Evolutionary conservation across 176 grass and related monocot species (phyloP).

Genomic region (Aegilops sharonensis): DNA sequence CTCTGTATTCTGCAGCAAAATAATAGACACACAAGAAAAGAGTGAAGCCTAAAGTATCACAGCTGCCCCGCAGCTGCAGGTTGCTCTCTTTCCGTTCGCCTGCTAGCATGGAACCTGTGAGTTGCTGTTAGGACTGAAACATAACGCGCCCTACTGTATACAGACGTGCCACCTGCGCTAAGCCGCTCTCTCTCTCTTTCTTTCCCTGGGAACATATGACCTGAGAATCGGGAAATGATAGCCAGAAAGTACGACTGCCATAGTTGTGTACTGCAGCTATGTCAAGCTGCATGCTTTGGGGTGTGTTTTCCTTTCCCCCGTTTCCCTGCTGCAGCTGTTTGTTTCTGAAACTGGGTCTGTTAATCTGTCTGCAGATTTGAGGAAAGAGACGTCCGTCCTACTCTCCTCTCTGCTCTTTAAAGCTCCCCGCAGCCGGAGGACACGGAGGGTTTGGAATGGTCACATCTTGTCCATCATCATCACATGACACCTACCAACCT

Average conservation of each 20-base stretch:
- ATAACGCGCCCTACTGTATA: neutral
- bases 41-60: slow-evolving; percentile 17
- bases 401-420: neutral
- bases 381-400: neutral
- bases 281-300: neutral
- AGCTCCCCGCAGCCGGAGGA: neutral
- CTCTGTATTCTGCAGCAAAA: slow-evolving; percentile 11
- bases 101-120: slow-evolving; percentile 30
- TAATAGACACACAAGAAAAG: slow-evolving; percentile 26
- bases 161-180: neutral
- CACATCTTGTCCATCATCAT: neutral
- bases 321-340: neutral
- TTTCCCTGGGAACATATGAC: neutral
- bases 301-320: neutral
- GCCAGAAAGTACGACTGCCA: neutral
- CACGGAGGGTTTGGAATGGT: neutral
- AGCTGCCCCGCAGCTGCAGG: neutral
- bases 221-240: neutral
- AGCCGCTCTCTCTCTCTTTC: neutral
- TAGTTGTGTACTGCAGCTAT: neutral
- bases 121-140: neutral
- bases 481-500: neutral
- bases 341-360: neutral
- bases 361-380: slow-evolving; percentile 32
- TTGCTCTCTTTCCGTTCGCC: slow-evolving; percentile 32